Base-by-base conservation (phyloP, 2,329 filamentous ascomycete species). In the Colletotrichum endophyticum region DNA sequence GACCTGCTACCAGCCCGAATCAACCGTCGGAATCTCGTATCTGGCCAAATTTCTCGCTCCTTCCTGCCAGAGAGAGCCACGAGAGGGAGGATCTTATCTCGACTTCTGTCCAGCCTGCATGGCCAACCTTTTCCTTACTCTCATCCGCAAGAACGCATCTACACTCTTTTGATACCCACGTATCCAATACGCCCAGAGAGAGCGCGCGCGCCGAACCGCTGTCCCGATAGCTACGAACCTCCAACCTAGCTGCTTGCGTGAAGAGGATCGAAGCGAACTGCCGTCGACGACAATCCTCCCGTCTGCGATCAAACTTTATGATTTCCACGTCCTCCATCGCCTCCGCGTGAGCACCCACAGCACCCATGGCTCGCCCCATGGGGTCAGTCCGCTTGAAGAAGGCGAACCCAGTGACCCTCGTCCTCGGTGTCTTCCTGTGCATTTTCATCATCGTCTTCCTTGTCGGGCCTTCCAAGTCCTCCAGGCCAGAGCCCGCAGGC, bases 371-470 rank as follows among this genome's bases (percentile, higher is more conserved):
- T 82, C 88, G 89, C 83, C 87, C 90, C 84, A 88, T 93, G 88
- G 90, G 91, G 82, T 88, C 91, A 80, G 89, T 91, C 80, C 94
- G 95, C 86, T 91, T 96, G 83, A 95, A 95, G 87, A 94, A 94
- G 87, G 92, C 94, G 84, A 97, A 92, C 86, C 94, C 95, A 78
- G 89, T 94, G 82, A 96, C 94, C 71, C 87, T 96, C 78, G 84
- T 94, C 80, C 89, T 98, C 79, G 95, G 95, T 81, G 89, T 88
- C 79, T 86, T 95, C 74, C 90, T 97, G 75, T 93, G 93, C 84
- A 90, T 97, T 82, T 91, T 94, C 86, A 92, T 94, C 86, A 84
- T 95, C 84, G 86, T 91, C 87, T 92, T 94, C 82, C 84, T 94
- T 79, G 82, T 92, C 79, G 88, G 88, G 12, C 90, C 87, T 71